Evolutionary conservation across 305 asterid genomes (phyloP), one percentile per base, ranked within the genome.

Genomic region (Striga hermonthica): DNA sequence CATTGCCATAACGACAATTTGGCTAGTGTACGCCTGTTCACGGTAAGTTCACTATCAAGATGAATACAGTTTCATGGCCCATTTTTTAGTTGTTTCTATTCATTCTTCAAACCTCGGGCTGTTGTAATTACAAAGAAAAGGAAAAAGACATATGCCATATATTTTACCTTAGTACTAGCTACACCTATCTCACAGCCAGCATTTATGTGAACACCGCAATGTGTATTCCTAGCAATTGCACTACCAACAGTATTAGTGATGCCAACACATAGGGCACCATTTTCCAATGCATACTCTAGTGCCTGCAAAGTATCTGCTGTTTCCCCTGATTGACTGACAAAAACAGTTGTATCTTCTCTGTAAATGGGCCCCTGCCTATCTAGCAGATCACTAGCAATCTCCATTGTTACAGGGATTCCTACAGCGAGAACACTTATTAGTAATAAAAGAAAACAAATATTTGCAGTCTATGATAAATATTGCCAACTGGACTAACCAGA

Each of bases 161-260:
- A 10, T 9, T 69, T 54, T 66, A 87, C 98, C 96, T 92, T 92
- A 57, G 98, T 90, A 70, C 98, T 92, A 22, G 98, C 98, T 39
- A 92, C 98, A 62, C 98, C 98, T 70, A 92, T 92, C 81, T 92
- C 98, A 67, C 95, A 84, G 56, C 98, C 98, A 64, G 98, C 98
- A 80, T 92, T 92, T 62, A 92, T 89, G 78, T 92, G 98, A 73
- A 92, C 90, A 56, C 98, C 97, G 38, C 98, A 92, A 65, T 92
- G 95, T 31, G 98, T 92, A 67, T 83, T 82, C 87, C 98, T 84
- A 68, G 98, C 97, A 78, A 92, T 91, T 64, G 96, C 98, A 83
- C 98, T 92, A 64, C 98, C 89, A 65, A 92, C 98, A 38, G 98
- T 92, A 62, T 92, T 92, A 5, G 98, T 92, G 72, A 92, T 90